These are phyloP conservation scores for Aspergillus baeticus DNA, from an alignment of 495 filamentous ascomycete species.

Conservation along the genomic window DNA sequence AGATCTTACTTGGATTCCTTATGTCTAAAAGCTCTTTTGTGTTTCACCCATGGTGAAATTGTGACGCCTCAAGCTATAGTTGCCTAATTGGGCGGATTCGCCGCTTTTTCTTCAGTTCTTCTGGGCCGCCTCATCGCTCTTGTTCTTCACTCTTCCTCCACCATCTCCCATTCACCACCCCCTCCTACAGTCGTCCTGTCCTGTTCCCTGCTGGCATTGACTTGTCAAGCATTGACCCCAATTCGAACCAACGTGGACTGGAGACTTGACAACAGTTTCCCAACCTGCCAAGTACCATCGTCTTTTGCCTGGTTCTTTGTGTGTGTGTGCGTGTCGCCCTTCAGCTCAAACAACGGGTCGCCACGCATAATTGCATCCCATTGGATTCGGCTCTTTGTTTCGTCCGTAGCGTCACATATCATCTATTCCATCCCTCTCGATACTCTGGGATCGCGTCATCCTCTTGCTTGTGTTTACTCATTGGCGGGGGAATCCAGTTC, in stretches of 20 bases:
- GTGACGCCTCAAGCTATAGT: not conserved
- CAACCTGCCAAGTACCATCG: slow-evolving; percentile 13
- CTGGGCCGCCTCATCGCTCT: slow-evolving; percentile 23
- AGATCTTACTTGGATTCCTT: not conserved
- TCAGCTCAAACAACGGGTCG: slow-evolving; percentile 15
- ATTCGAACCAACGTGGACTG: slow-evolving; percentile 18
- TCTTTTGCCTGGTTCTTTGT: slow-evolving; percentile 20
- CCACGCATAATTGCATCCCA: slow-evolving; percentile 20
- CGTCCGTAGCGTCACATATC: slow-evolving; percentile 7
- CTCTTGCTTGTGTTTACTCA: slow-evolving; percentile 7
- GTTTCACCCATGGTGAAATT: not conserved
- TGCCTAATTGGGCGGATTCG: slow-evolving; percentile 7
- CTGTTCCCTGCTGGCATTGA: slow-evolving; percentile 51
- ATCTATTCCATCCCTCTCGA: not conserved
- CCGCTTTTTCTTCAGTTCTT: slow-evolving; percentile 29
- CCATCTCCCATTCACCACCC: slow-evolving; percentile 27
- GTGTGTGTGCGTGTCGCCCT: slow-evolving; percentile 15
- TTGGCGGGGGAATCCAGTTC: slow-evolving; percentile 7
- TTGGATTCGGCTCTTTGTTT: slow-evolving; percentile 11
- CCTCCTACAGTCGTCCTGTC: slow-evolving; percentile 33
- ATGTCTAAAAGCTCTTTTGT: not conserved
- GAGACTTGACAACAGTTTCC: slow-evolving; percentile 21
- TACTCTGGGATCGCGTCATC: not conserved
- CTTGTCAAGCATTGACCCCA: slow-evolving; percentile 46
- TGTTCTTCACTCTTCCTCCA: slow-evolving; percentile 30